A percentile compares a stretch with the other conserved stretches of the same genome.
phyloP scores from a whole-genome alignment of 2,329 filamentous ascomycete species.

The Nectriaceae sp. region DNA sequence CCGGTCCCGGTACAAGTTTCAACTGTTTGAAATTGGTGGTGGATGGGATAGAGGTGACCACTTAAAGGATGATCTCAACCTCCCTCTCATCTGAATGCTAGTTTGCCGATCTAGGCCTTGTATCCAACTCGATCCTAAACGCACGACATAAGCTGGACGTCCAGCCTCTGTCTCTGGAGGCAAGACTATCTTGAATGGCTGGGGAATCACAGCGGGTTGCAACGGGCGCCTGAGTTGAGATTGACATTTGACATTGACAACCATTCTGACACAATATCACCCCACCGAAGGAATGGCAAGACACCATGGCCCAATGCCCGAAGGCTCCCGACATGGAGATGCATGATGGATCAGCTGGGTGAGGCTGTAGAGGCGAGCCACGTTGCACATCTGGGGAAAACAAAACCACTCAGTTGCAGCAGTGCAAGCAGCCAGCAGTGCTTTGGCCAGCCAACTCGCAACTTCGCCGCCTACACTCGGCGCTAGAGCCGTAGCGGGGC shows the following conservation, averaged over 20 bases:
- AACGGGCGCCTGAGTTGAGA: neutral
- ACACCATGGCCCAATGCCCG: constrained; percentile 28
- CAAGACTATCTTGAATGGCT: no score
- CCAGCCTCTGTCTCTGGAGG: no score
- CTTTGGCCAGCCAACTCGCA: constrained; percentile 18
- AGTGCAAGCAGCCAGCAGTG: constrained; percentile 7
- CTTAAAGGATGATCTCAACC: no score
- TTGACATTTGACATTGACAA: neutral
- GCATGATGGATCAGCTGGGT: constrained; percentile 29
- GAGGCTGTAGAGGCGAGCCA: constrained; percentile 35
- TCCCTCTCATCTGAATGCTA: no score
- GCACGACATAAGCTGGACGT: no score
- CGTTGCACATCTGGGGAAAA: constrained; percentile 35
- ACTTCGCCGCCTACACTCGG: neutral
- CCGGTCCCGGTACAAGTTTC: no score
- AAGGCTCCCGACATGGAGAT: constrained; percentile 28
- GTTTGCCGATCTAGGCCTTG: no score
- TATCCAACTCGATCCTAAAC: no score
- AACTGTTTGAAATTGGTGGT: no score
- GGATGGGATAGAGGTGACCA: no score
- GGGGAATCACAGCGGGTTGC: no score
- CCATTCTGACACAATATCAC: constrained; percentile 19
- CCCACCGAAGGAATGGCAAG: constrained; percentile 19
- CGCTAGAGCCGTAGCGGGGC: constrained; percentile 19
- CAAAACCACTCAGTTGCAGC: constrained; percentile 33